Evolutionary conservation across 23 red algal species (phyloP), one percentile per base, ranked within the genome.

Genomic region (Gracilaria vermiculophylla): DNA sequence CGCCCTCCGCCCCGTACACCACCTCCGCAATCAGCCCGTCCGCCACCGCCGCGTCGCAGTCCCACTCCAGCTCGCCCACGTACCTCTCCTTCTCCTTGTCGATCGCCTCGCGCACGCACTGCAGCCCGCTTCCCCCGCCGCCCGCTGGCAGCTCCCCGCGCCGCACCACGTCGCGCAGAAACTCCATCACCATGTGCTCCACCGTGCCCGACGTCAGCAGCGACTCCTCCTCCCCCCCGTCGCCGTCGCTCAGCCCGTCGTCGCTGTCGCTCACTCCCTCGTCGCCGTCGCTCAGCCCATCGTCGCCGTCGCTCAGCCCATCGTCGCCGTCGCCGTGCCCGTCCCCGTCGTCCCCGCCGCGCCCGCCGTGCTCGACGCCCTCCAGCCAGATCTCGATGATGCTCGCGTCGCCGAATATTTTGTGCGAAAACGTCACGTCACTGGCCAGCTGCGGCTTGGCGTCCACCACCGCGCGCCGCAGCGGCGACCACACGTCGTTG

Each of bases 391-490:
- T 40, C 53, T 58, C 65, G n/a, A 78, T 62, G 11, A 70, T n/a
- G 32, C 78, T 77, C 2, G 86, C 73, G 49, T 87, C 75, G 29
- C 65, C 42, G 72, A 87, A 94, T 24, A 53, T 43, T 58, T 94
- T 72, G 21, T 35, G 20, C 35, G 61, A 85, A 10, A 34, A 77
- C 15, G 90, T 53, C 13, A 95, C 76, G 23, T 87, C 94, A 69
- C 84, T 94, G 23, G 83, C 84, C 19, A 97, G 49, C 50, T 87
- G 95, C 2, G 84, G 61, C 41, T 91, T 90, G 40, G 73, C 72
- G 39, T 94, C 89, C 7, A 94, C 91, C 83, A 97, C 90, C 44
- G 60, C 20, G 34, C 87, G 90, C 20, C 77, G 80, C 73, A 97
- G 53, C 19, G 91, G 95, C 20, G 90, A 94, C 39, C 89, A 84